These are phyloP conservation scores for Grigorovia jiainica DNA, from an alignment of 805 yeast genomes.

Conservation along the genomic window DNA sequence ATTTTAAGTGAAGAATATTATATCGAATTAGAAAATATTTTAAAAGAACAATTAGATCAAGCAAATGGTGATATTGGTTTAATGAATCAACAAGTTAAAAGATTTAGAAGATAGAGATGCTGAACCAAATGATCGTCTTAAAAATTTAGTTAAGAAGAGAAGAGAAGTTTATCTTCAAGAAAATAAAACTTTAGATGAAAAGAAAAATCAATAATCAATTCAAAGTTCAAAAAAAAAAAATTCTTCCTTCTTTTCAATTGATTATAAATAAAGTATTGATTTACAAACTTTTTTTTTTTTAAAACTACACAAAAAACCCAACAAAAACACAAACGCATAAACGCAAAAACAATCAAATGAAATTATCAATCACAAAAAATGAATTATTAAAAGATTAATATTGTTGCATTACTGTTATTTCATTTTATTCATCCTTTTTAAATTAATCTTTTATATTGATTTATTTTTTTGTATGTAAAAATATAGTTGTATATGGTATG, in stretches of 20 bases:
- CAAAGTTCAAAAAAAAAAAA: too few relatives aligned
- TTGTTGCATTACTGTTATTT: neutral
- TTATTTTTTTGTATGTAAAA: neutral
- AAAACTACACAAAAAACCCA: too few relatives aligned
- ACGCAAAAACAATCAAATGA: too few relatives aligned
- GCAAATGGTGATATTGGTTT: slow-evolving; percentile 31
- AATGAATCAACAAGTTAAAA: slow-evolving; percentile 38
- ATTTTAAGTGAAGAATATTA: slow-evolving; percentile 48
- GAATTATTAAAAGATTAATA: too few relatives aligned
- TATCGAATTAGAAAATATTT: slow-evolving; percentile 40
- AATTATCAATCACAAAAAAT: neutral
- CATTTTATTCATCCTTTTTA: too few relatives aligned
- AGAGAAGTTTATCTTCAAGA: slow-evolving; percentile 17
- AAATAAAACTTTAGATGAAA: slow-evolving; percentile 2
- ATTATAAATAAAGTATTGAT: too few relatives aligned
- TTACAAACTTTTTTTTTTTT: too few relatives aligned
- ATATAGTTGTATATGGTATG: neutral
- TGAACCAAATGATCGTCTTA: slow-evolving; percentile 33
- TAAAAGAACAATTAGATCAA: slow-evolving; percentile 31
- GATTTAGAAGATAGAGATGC: slow-evolving; percentile 58
- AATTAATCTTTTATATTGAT: too few relatives aligned
- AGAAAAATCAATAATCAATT: slow-evolving; percentile 1
- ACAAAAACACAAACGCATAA: too few relatives aligned
- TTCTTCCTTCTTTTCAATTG: too few relatives aligned
- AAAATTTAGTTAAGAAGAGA: slow-evolving; percentile 20